Evolutionary conservation across 805 yeast species (phyloP).

Genomic region (Schizosaccharomyces japonicus): DNA sequence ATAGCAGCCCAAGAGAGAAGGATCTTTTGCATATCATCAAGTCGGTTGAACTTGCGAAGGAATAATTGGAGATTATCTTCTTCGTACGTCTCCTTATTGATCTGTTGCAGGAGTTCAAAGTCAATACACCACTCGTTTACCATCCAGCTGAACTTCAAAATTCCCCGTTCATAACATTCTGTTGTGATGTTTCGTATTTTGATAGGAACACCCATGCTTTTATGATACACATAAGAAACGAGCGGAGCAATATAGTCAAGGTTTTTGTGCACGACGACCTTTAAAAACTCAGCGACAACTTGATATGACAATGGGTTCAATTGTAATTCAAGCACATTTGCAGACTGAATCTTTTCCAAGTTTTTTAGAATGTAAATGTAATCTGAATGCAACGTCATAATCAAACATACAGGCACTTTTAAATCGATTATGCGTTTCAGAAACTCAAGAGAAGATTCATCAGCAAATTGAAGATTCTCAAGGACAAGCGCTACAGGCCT

Average conservation of each 20-base stretch:
- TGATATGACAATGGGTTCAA: not conserved
- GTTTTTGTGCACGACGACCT: not conserved
- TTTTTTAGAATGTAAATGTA: not conserved
- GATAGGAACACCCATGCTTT: not conserved
- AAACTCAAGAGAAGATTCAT: conserved; percentile 10
- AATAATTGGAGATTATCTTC: not conserved
- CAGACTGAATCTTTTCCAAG: not conserved
- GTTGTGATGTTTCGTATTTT: not conserved
- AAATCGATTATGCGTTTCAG: conserved; percentile 8
- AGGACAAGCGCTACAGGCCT: conserved; percentile 7
- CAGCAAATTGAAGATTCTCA: conserved; percentile 10
- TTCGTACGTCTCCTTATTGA: not conserved
- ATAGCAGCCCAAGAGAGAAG: not conserved
- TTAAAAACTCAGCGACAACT: not conserved
- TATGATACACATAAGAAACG: not conserved
- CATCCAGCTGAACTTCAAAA: not conserved
- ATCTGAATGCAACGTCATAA: conserved; percentile 6
- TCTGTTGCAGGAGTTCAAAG: not conserved
- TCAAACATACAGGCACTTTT: conserved; percentile 8
- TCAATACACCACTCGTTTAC: not conserved
- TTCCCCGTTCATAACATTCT: not conserved
- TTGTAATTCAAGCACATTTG: not conserved
- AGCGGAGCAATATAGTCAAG: not conserved
- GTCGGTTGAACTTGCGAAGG: not conserved
- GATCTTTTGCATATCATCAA: not conserved